Percentiles rank a stretch among this genome's conserved stretches.
These are phyloP conservation scores for Basipetospora chlamydospora DNA, from an alignment of 2,329 filamentous ascomycete genomes.

Conservation along the genomic window DNA sequence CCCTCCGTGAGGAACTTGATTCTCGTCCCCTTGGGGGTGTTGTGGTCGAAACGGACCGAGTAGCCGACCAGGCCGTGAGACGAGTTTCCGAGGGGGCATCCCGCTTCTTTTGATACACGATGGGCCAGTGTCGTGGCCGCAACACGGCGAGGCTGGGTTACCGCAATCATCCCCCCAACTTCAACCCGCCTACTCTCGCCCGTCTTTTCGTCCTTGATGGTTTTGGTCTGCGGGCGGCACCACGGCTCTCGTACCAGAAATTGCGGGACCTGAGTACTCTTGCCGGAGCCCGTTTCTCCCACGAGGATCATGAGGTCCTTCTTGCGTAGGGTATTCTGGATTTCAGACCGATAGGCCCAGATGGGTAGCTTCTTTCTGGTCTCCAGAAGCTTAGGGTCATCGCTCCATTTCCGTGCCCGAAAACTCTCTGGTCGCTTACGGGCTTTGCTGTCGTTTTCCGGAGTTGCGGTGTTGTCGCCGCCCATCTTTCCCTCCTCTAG, in stretches of 20 bases:
- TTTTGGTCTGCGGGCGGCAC: conserved; percentile 42
- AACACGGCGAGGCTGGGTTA: conserved; percentile 90
- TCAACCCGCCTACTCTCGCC: conserved; percentile 18
- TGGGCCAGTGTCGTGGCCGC: conserved; percentile 83
- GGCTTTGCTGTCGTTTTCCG: too few relatives aligned
- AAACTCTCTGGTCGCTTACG: too few relatives aligned
- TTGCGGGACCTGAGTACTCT: conserved; percentile 92
- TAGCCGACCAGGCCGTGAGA: conserved; percentile 59
- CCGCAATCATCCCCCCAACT: conserved; percentile 71
- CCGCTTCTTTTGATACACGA: conserved; percentile 68
- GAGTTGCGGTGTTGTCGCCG: too few relatives aligned
- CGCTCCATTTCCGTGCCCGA: too few relatives aligned
- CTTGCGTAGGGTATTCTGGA: conserved; percentile 44
- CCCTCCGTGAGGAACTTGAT: conserved; percentile 95
- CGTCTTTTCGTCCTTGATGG: conserved; percentile 19
- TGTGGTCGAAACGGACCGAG: conserved; percentile 86
- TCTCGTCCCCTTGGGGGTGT: conserved; percentile 62
- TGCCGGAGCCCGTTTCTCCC: conserved; percentile 91
- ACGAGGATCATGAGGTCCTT: conserved; percentile 71
- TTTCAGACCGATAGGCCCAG: conserved; percentile 58
- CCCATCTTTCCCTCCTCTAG: too few relatives aligned
- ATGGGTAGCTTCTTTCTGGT: conserved; percentile 62
- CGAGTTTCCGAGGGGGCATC: conserved; percentile 33
- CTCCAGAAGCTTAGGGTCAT: conserved; percentile 16
- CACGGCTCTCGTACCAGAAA: conserved; percentile 68